Evolutionary conservation across 192 early-diverging fungal species (phyloP), one percentile per base, ranked within the genome.

Genomic region (Coemansia sp.): DNA sequence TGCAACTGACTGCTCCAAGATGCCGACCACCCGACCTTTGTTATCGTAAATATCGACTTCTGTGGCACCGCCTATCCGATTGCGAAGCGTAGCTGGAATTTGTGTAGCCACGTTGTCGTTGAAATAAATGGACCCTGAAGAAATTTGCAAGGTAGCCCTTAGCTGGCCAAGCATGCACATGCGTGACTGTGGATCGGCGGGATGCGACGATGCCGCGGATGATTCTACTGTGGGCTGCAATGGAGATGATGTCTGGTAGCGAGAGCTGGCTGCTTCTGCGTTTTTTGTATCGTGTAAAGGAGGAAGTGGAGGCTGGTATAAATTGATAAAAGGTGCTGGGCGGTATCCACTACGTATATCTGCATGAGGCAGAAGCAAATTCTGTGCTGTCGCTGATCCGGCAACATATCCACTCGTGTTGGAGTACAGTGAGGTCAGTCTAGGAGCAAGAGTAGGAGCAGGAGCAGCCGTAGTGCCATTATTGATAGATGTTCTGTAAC

Each of bases 91-190:
- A 5, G 62, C 64, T 1, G 77, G 77, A 7, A 80, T 40, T 11
- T 72, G 65, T 7, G 48, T 60, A 0, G 64, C 61, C 0, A 17
- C 30, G 55, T 72, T 72, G n/a, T 50, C 50, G 38, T 48, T 67
- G 55, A 70, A 80, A 28, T 80, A 61, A 0, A 31, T 34, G 5
- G 77, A 80, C 4, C 68, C 68, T 0, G 72, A 67, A 4, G 71
- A 80, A n/a, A 74, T 56, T 5, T 67, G 57, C 17, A 68, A 64
- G 10, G 74, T 68, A 18, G 77, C 77, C 12, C 60, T 68, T 40
- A 80, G 59, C 58, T 80, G 77, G 18, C 77, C 77, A 34, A 80
- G 60, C 77, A 80, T 80, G 51, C 54, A 36, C 68, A 80, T 57
- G 18, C 61, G 67, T 45, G 62, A 22, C 50, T 56, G 55, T 29